Evolutionary conservation across 371 early-diverging fungal genomes (phyloP), one percentile per base, ranked within the genome.

Genomic region (Mortierella sp.): DNA sequence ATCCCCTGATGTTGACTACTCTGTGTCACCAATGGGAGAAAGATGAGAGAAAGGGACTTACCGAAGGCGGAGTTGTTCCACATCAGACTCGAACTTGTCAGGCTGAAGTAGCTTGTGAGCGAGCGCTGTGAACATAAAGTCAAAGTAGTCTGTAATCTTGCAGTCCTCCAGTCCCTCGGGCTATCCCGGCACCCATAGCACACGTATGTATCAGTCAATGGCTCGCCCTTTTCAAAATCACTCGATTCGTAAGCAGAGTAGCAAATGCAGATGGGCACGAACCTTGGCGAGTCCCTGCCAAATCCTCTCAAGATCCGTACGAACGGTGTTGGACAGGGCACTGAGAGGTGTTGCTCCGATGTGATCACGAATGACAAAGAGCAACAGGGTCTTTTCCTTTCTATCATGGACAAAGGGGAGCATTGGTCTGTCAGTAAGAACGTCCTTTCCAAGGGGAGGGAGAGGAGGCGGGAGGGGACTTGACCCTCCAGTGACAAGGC

Each of bases 361-460:
- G 71, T 94, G 95, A 80, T 99, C 99, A 70, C 99, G 91, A 58
- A 99, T 94, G 28, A 98, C 96, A 79, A 99, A 97, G 52, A 96
- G 87, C 45, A 99, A 81, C 38, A 95, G 87, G 0, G 98, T 98
- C 83, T 96, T 95, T 58, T 86, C 89, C 66, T 89, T 86, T 43
- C 85, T 86, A 80, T 61, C 42, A 43, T 43, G 45, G 45, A 9
- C 9, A 14, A 43, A 16, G 3, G 19, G 45, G 19, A 45, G 18
- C 46, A 6, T 21, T 6, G n/a, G n/a, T n/a, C n/a, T n/a, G n/a
- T n/a, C n/a, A n/a, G n/a, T n/a, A n/a, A n/a, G n/a, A n/a, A n/a
- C n/a, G n/a, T n/a, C n/a, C n/a, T n/a, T n/a, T n/a, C 10, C 34
- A 10, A 10, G 34, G 10, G 34, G 34, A 7, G 34, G 34, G 34